Percentiles rank a stretch among this genome's conserved stretches.
These are phyloP conservation scores for Zymoseptoria tritici DNA, from an alignment of 2,329 filamentous ascomycete species.

Conservation along the genomic window DNA sequence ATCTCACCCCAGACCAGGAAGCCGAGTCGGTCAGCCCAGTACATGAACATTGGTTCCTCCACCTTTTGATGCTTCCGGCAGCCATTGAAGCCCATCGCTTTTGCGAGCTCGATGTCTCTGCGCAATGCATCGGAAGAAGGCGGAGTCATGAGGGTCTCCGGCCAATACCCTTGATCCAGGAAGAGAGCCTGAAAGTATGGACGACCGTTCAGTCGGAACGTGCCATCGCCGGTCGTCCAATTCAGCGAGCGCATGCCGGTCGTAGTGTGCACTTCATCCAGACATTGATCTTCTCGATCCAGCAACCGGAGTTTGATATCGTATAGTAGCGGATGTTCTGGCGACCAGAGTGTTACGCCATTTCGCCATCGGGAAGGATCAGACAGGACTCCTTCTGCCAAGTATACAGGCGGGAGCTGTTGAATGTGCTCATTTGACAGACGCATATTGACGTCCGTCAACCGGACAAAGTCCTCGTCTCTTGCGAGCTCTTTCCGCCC, in stretches of 20 bases:
- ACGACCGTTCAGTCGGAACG: conserved; percentile 52
- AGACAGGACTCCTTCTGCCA: conserved; percentile 30
- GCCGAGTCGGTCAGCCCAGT: conserved; percentile 54
- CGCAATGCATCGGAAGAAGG: conserved; percentile 41
- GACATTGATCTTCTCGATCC: conserved; percentile 30
- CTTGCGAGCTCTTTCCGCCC: conserved; percentile 39
- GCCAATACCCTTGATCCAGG: conserved; percentile 60
- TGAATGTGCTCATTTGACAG: conserved; percentile 38
- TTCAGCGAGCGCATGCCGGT: conserved; percentile 55
- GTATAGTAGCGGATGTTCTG: conserved; percentile 52
- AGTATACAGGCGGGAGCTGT: too few species aligned
- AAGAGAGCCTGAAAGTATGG: conserved; percentile 55
- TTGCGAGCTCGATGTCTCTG: conserved; percentile 49
- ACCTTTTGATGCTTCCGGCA: conserved; percentile 60
- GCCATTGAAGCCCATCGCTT: conserved; percentile 57
- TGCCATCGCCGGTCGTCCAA: conserved; percentile 52
- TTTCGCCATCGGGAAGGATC: conserved; percentile 43
- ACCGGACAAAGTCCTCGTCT: conserved; percentile 43
- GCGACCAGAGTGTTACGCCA: conserved; percentile 56
- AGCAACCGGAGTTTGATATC: conserved; percentile 48
- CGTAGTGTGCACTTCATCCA: conserved; percentile 54
- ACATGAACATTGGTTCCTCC: conserved; percentile 53
- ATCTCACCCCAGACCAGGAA: conserved; percentile 60
- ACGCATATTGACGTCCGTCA: conserved; percentile 43
- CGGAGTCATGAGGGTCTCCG: conserved; percentile 53